Percentiles rank a stretch among this genome's conserved stretches.
Conservation (phyloP, 2,329 filamentous ascomycete species). For the Cladophialophora exuberans region DNA sequence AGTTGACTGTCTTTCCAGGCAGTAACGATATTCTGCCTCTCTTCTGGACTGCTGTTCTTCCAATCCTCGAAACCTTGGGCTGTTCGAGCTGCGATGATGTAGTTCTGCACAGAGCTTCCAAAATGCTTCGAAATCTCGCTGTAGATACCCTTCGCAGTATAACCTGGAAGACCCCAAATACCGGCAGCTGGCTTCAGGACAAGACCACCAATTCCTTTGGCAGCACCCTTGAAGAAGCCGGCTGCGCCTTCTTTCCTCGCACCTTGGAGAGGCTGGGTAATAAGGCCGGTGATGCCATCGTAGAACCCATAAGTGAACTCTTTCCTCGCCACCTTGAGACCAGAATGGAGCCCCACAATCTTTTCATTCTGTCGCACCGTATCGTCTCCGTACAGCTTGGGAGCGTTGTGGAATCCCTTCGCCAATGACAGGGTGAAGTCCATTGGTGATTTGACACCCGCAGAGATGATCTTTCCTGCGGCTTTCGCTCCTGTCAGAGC, state of each 20-base stretch:
- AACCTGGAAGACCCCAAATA: constrained; percentile 75
- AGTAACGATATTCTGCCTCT: constrained; percentile 65
- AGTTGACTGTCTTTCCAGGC: constrained; percentile 66
- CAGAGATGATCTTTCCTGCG: constrained; percentile 71
- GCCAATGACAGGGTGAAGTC: constrained; percentile 82
- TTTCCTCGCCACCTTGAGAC: constrained; percentile 75
- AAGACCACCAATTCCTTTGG: constrained; percentile 80
- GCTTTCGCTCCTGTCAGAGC: constrained; percentile 69
- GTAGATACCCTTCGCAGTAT: constrained; percentile 80
- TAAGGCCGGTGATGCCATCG: constrained; percentile 78
- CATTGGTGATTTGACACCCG: constrained; percentile 79
- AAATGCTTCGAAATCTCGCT: constrained; percentile 74
- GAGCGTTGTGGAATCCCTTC: constrained; percentile 86
- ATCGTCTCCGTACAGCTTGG: constrained; percentile 81
- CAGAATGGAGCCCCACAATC: constrained; percentile 75
- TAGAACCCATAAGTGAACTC: constrained; percentile 78
- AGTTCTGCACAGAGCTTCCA: constrained; percentile 72
- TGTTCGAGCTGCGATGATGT: constrained; percentile 76
- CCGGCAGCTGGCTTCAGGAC: constrained; percentile 81
- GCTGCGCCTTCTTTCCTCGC: constrained; percentile 65
- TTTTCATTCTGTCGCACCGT: constrained; percentile 78
- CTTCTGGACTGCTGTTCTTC: constrained; percentile 56
- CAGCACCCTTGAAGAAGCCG: constrained; percentile 77
- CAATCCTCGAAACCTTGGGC: constrained; percentile 74
- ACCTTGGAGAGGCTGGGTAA: constrained; percentile 75